Conservation (phyloP, 306 rosid species). For the Sophora flavescens region DNA sequence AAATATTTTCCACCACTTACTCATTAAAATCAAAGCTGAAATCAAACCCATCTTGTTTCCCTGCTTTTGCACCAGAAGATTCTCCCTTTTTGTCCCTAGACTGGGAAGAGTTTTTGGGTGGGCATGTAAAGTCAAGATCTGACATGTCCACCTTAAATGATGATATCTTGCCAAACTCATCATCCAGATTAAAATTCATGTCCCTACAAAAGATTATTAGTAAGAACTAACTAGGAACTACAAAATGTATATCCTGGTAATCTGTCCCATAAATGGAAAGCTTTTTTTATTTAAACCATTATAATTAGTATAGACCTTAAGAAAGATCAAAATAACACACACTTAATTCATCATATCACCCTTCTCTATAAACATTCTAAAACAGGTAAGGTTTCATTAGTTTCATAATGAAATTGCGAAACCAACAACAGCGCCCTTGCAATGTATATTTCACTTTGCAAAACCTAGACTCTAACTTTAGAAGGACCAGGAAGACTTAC, state of each 20-base stretch:
- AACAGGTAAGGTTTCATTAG: slow-evolving; percentile 34
- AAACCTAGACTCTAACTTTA: slow-evolving; percentile 19
- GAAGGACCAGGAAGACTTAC: slow-evolving; percentile 57
- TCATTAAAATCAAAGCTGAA: slow-evolving; percentile 87
- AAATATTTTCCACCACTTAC: slow-evolving; percentile 58
- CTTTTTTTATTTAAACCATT: slow-evolving; percentile 20
- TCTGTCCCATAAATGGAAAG: slow-evolving; percentile 19
- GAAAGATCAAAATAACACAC: slow-evolving; percentile 31
- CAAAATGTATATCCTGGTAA: slow-evolving; percentile 35
- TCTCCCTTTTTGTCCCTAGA: slow-evolving; percentile 62
- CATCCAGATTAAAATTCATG: slow-evolving; percentile 83
- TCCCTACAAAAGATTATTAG: slow-evolving; percentile 62
- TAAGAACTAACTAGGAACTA: slow-evolving; percentile 44
- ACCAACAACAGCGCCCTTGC: slow-evolving; percentile 16
- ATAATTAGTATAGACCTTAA: slow-evolving; percentile 7
- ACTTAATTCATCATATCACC: slow-evolving; percentile 35
- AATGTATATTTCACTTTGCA: slow-evolving; percentile 38
- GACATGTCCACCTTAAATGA: slow-evolving; percentile 90
- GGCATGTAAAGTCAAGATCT: slow-evolving; percentile 80
- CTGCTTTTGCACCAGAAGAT: slow-evolving; percentile 62
- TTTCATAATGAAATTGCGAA: no score
- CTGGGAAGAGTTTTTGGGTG: slow-evolving; percentile 62
- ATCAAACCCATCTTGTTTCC: slow-evolving; percentile 59
- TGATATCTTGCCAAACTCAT: slow-evolving; percentile 77
- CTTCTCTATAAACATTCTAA: slow-evolving; percentile 33